These are phyloP conservation scores for Backusella tarrabulga DNA, from an alignment of 192 early-diverging fungal species.

Conservation along the genomic window DNA sequence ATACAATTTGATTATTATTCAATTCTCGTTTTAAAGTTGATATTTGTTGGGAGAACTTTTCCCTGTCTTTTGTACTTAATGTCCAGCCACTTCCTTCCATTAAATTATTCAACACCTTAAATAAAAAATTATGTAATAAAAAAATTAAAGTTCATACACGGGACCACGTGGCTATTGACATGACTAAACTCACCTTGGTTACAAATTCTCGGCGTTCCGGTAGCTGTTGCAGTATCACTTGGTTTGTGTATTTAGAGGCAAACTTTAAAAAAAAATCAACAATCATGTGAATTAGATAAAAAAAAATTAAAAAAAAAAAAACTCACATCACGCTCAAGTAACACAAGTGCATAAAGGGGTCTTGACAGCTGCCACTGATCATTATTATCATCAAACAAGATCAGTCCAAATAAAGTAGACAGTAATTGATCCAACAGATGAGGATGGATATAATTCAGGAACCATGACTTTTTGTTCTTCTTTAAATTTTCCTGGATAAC, in stretches of 20 bases:
- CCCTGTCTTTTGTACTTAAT: slow-evolving; percentile 52
- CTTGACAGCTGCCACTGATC: slow-evolving; percentile 84
- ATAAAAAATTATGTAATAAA: neutral
- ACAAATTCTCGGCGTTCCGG: slow-evolving; percentile 43
- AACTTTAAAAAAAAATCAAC: slow-evolving; percentile 31
- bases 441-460: slow-evolving; percentile 52
- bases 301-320: slow-evolving; percentile 8
- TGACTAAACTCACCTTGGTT: slow-evolving; percentile 38
- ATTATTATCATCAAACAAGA: slow-evolving; percentile 77
- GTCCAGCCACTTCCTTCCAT: slow-evolving; percentile 65
- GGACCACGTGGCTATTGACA: slow-evolving; percentile 16
- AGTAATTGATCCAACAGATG: slow-evolving; percentile 66
- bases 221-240: slow-evolving; percentile 54
- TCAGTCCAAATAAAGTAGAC: slow-evolving; percentile 62
- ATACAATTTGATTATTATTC: slow-evolving; percentile 18
- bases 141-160: slow-evolving; percentile 34
- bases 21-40: slow-evolving; percentile 50
- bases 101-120: slow-evolving; percentile 46
- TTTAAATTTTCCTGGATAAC: slow-evolving; percentile 48
- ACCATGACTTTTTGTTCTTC: slow-evolving; percentile 40
- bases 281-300: slow-evolving; percentile 28
- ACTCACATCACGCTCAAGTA: slow-evolving; percentile 63
- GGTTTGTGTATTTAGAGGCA: slow-evolving; percentile 54
- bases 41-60: slow-evolving; percentile 66
- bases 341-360: slow-evolving; percentile 74